These are phyloP conservation scores for Diaporthe nobilis DNA, from an alignment of 2,329 filamentous ascomycete genomes.

Conservation along the genomic window DNA sequence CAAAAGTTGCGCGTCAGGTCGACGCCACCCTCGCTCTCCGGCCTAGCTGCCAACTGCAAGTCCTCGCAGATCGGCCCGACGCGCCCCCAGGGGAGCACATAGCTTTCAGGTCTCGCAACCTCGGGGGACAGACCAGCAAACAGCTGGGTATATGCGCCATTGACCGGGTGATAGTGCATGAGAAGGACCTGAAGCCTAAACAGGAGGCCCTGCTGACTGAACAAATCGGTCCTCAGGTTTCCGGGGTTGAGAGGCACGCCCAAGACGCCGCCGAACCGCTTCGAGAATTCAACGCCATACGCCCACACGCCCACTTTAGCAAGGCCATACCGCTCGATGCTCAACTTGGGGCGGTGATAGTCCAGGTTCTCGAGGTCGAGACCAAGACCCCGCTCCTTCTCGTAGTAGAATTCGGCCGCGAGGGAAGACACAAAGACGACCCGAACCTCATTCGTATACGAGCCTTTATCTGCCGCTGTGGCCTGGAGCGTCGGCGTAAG, in stretches of 20 bases:
- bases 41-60: slow-evolving; percentile 47
- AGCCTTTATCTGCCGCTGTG: slow-evolving; percentile 2
- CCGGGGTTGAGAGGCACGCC: slow-evolving; percentile 48
- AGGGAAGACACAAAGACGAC: slow-evolving; percentile 33
- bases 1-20: slow-evolving; percentile 55
- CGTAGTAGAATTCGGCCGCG: slow-evolving; percentile 22
- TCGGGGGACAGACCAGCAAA: slow-evolving; percentile 42
- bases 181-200: slow-evolving; percentile 23
- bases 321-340: slow-evolving; percentile 43
- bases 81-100: slow-evolving; percentile 38
- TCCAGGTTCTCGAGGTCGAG: slow-evolving; percentile 33
- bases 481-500: slow-evolving; percentile 34
- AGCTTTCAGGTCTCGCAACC: slow-evolving; percentile 7
- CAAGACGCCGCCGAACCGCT: slow-evolving; percentile 45
- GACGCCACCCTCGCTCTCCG: slow-evolving; percentile 54
- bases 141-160: slow-evolving; percentile 41
- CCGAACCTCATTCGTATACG: slow-evolving; percentile 8
- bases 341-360: background rate
- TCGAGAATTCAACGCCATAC: slow-evolving; percentile 45
- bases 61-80: slow-evolving; percentile 50
- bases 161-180: slow-evolving; percentile 28
- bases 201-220: slow-evolving; percentile 6
- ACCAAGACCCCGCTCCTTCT: background rate
- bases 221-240: slow-evolving; percentile 46
- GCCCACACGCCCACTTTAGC: slow-evolving; percentile 47